These are phyloP conservation scores for Clarireedia homoeocarpa DNA, from an alignment of 2,329 filamentous ascomycete species.

Conservation along the genomic window DNA sequence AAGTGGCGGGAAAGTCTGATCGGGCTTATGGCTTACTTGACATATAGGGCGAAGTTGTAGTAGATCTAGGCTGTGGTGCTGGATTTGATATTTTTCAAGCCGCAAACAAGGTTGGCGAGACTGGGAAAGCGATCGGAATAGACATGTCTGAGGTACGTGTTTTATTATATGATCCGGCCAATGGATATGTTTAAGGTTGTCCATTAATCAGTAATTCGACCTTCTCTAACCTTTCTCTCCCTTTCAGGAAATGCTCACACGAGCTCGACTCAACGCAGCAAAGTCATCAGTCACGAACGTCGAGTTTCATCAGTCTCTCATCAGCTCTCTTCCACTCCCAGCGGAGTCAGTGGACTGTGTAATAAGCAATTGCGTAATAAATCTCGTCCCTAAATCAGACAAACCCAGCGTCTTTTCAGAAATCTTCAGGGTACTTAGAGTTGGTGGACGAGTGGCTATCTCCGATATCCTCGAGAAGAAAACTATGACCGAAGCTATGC, in stretches of 20 bases:
- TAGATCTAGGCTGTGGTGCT: slow-evolving; percentile 49
- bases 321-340: slow-evolving; percentile 42
- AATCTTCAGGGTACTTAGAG: slow-evolving; percentile 49
- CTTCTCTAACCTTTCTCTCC: neutral
- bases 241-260: neutral
- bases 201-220: slow-evolving; percentile 26
- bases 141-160: slow-evolving; percentile 49
- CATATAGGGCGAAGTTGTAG: slow-evolving; percentile 43
- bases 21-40: neutral
- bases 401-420: slow-evolving; percentile 49
- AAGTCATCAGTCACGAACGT: slow-evolving; percentile 34
- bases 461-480: slow-evolving; percentile 51
- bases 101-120: slow-evolving; percentile 39
- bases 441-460: slow-evolving; percentile 49
- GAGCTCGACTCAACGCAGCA: neutral
- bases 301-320: slow-evolving; percentile 42
- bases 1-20: no score
- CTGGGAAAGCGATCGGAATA: slow-evolving; percentile 45
- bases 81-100: slow-evolving; percentile 51
- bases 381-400: slow-evolving; percentile 45
- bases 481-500: slow-evolving; percentile 40
- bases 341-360: slow-evolving; percentile 42
- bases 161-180: slow-evolving; percentile 26
- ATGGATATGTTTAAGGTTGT: slow-evolving; percentile 51
- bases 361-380: slow-evolving; percentile 57